Conservation (phyloP, 2,329 filamentous ascomycete genomes). For the Aurifilum marmelostoma region DNA sequence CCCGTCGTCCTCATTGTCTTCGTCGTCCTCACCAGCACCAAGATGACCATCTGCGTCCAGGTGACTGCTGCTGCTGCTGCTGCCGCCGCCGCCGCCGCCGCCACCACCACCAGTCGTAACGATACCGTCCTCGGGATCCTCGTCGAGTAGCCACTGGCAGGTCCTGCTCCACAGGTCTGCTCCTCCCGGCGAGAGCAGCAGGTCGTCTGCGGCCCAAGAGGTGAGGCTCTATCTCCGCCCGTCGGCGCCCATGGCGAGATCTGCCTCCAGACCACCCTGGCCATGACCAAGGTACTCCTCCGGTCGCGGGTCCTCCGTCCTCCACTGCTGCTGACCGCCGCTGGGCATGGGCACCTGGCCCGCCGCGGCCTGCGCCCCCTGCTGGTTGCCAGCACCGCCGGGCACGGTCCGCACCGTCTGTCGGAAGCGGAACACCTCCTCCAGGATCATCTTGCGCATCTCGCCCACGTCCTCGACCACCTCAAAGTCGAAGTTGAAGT, state of each 20-base stretch:
- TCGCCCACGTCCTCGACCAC: constrained; percentile 92
- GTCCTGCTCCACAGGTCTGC: constrained; percentile 22
- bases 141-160: constrained; percentile 13
- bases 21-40: not conserved
- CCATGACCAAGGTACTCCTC: constrained; percentile 57
- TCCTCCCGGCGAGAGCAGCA: constrained; percentile 16
- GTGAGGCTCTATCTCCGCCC: constrained; percentile 38
- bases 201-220: not conserved
- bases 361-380: constrained; percentile 39
- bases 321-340: constrained; percentile 55
- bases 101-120: too few relatives aligned
- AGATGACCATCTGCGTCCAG: not conserved
- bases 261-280: constrained; percentile 59
- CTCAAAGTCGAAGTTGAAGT: constrained; percentile 98
- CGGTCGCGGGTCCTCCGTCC: constrained; percentile 61
- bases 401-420: constrained; percentile 59
- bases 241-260: constrained; percentile 64
- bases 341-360: constrained; percentile 57
- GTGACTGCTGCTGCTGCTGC: too few relatives aligned
- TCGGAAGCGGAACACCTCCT: constrained; percentile 91
- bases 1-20: not conserved
- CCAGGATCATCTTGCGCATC: constrained; percentile 96
- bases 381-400: constrained; percentile 37
- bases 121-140: not conserved
- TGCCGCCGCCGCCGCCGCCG: too few relatives aligned